Evolutionary conservation across 495 filamentous ascomycete species (phyloP).

Genomic region (Hypoxylon intermedium): DNA sequence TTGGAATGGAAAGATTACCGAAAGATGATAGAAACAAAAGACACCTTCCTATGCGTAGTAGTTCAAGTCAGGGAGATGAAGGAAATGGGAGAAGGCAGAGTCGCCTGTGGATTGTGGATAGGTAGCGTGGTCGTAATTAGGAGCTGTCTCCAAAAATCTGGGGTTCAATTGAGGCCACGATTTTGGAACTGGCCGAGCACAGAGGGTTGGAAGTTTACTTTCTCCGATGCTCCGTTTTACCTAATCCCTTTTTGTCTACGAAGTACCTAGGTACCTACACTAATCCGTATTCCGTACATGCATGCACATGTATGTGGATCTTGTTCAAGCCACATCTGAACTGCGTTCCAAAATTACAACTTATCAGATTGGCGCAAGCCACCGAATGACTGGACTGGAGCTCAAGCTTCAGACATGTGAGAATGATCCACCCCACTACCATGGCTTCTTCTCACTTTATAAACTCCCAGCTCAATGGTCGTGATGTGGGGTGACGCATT

Average conservation of each 20-base stretch:
- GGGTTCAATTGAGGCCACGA: slow-evolving; percentile 50
- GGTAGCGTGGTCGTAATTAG: neutral
- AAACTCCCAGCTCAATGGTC: neutral
- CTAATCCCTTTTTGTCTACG: neutral
- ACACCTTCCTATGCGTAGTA: slow-evolving; percentile 4
- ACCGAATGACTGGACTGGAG: neutral
- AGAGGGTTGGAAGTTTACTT: slow-evolving; percentile 22
- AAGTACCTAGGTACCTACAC: neutral
- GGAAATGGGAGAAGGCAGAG: slow-evolving; percentile 25
- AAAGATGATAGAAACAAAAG: slow-evolving; percentile 10
- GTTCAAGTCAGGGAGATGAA: slow-evolving; percentile 13
- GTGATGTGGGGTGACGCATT: slow-evolving; percentile 30
- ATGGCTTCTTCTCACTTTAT: slow-evolving; percentile 1
- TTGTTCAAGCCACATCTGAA: neutral
- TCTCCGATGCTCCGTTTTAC: slow-evolving; percentile 28
- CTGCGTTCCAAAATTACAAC: too few relatives aligned
- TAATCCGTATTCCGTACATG: too few relatives aligned
- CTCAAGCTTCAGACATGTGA: slow-evolving; percentile 16
- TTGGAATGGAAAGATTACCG: slow-evolving; percentile 4
- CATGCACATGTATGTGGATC: too few relatives aligned
- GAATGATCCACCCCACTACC: slow-evolving; percentile 9
- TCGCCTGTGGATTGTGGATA: slow-evolving; percentile 30
- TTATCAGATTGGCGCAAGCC: slow-evolving; percentile 2
- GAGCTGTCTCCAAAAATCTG: slow-evolving; percentile 28
- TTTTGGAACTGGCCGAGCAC: slow-evolving; percentile 28